phyloP scores from a whole-genome alignment of 2,329 filamentous ascomycete genomes.

The Intubia oerlemansii region DNA sequence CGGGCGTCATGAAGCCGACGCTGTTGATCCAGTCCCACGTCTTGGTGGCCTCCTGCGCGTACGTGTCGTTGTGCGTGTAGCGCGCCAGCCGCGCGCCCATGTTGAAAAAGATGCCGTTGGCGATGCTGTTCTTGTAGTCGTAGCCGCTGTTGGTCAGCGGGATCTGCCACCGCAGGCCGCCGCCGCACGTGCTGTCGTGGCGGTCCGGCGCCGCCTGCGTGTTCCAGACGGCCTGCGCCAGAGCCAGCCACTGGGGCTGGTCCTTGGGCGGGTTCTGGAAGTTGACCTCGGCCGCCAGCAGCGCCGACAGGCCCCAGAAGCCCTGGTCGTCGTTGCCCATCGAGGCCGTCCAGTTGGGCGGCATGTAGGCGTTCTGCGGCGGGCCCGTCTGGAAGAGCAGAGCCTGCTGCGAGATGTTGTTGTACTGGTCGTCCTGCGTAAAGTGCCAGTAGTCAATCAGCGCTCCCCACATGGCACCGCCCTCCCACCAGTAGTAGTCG shows the following conservation, averaged over 20 bases:
- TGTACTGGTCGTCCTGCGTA: conserved; percentile 28
- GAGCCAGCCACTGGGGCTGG: conserved; percentile 25
- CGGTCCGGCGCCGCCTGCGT: conserved; percentile 28
- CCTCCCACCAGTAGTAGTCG: conserved; percentile 20
- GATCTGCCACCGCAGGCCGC: conserved; percentile 48
- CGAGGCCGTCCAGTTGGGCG: conserved; percentile 23
- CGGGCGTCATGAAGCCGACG: conserved; percentile 35
- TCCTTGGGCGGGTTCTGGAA: conserved; percentile 26
- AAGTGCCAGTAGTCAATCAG: conserved; percentile 19
- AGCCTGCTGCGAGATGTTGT: conserved; percentile 20
- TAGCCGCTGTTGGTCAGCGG: conserved; percentile 41
- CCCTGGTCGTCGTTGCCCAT: conserved; percentile 39
- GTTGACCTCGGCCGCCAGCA: conserved; percentile 31
- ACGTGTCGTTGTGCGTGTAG: conserved; percentile 46
- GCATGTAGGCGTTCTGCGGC: conserved; percentile 42
- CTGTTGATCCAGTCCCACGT: conserved; percentile 38
- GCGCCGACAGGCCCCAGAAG: conserved; percentile 34
- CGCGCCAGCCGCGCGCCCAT: conserved; percentile 46
- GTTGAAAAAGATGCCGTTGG: conserved; percentile 43
- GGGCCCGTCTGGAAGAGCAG: conserved; percentile 52
- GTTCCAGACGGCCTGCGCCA: conserved; percentile 38
- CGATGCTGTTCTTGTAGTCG: conserved; percentile 44
- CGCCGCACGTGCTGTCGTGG: conserved; percentile 42
- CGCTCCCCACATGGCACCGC: conserved; percentile 12
- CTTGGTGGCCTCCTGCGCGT: conserved; percentile 37